These are phyloP conservation scores for Stygiomarasmius scandens DNA, from an alignment of 1,284 basidiomycete species.

Conservation along the genomic window DNA sequence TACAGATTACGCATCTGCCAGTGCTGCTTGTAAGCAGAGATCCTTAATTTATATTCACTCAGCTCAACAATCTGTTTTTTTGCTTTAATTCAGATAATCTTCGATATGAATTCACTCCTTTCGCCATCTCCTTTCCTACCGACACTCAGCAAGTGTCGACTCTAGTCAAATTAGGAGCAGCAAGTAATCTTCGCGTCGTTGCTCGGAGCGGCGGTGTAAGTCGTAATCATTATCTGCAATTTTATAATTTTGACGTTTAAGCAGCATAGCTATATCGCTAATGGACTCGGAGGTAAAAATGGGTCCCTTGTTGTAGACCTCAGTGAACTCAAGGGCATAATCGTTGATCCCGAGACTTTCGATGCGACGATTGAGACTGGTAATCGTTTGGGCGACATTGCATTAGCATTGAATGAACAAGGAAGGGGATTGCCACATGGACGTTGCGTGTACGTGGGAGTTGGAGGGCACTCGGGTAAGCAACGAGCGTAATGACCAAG, in stretches of 20 bases:
- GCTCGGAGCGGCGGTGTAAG: conserved; percentile 28
- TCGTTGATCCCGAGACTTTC: conserved; percentile 28
- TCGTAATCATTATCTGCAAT: not conserved
- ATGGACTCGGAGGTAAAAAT: conserved; percentile 42
- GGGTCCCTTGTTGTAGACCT: conserved; percentile 45
- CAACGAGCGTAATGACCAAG: too few relatives aligned
- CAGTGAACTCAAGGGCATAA: conserved; percentile 35
- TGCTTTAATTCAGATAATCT: conserved; percentile 19
- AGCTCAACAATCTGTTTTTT: too few relatives aligned
- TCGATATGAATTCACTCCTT: conserved; percentile 20
- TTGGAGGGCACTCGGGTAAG: conserved; percentile 46
- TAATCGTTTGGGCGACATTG: conserved; percentile 41
- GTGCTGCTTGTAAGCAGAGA: conserved; percentile 17
- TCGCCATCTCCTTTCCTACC: conserved; percentile 24
- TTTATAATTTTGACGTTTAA: not conserved
- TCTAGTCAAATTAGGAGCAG: conserved; percentile 18
- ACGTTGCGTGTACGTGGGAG: conserved; percentile 43
- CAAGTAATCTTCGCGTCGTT: conserved; percentile 21
- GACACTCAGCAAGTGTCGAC: conserved; percentile 21
- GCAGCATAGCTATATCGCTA: conserved; percentile 47
- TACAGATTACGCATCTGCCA: conserved; percentile 15
- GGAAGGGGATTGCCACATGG: conserved; percentile 34
- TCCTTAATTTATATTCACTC: too few relatives aligned
- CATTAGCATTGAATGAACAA: conserved; percentile 34
- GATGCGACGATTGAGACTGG: conserved; percentile 41